phyloP scores from a whole-genome alignment of 805 yeast genomes.

The Yarrowia bubula region DNA sequence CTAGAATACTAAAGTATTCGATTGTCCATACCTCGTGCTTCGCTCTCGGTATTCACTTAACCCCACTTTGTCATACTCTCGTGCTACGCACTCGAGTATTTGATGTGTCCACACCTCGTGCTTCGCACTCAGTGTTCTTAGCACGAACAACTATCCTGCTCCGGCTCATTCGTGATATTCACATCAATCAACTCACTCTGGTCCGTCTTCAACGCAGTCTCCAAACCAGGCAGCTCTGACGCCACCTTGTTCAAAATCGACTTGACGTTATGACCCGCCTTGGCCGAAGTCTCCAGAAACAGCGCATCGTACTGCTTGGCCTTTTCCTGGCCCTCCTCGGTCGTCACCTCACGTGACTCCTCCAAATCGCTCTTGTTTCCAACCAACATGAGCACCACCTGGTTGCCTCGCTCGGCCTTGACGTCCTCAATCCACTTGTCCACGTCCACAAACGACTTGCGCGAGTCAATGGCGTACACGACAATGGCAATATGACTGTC shows the following conservation, averaged over 20 bases:
- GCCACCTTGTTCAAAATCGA: constrained; percentile 87
- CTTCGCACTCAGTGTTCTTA: no score
- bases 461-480: constrained; percentile 82
- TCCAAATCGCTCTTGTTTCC: constrained; percentile 89
- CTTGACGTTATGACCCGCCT: constrained; percentile 92
- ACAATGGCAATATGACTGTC: constrained; percentile 97
- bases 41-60: no score
- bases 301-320: constrained; percentile 72
- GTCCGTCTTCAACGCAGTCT: constrained; percentile 36
- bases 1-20: no score
- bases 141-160: constrained; percentile 25
- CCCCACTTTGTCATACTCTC: no score
- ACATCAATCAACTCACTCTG: constrained; percentile 32
- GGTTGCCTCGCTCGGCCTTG: constrained; percentile 83
- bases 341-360: constrained; percentile 79
- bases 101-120: no score
- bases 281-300: constrained; percentile 91
- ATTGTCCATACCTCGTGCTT: no score
- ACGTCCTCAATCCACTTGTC: constrained; percentile 95
- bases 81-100: no score
- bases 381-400: constrained; percentile 84
- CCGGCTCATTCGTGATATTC: constrained; percentile 17
- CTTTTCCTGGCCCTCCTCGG: constrained; percentile 84
- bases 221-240: constrained; percentile 82
- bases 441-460: constrained; percentile 76